Conservation (phyloP, 192 early-diverging fungal genomes). For the Dimargaris verticillata region DNA sequence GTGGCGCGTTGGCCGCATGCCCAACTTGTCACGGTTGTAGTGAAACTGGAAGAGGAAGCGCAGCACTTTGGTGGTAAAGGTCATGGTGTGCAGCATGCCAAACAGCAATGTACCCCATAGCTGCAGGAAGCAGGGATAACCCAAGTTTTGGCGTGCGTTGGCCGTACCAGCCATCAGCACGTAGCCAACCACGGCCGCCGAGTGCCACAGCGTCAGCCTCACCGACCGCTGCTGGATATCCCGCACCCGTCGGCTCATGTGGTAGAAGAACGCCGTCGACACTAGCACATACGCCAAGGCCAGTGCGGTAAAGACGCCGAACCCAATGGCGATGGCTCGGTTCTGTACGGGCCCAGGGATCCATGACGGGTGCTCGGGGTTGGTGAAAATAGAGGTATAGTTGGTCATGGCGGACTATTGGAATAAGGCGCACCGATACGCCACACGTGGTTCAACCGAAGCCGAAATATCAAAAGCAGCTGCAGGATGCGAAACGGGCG, state of each 20-base stretch:
- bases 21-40: conserved; percentile 1
- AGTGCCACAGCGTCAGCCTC: neutral
- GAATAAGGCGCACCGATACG: neutral
- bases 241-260: too few species aligned
- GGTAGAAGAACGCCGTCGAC: conserved; percentile 1
- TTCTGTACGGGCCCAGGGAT: neutral
- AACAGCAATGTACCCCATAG: neutral
- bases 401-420: conserved; percentile 3
- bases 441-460: too few species aligned
- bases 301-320: neutral
- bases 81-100: neutral
- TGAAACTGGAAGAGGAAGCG: conserved; percentile 6
- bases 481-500: too few species aligned
- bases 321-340: neutral
- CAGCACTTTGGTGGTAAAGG: neutral
- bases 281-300: neutral
- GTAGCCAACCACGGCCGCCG: neutral
- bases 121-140: conserved; percentile 8
- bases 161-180: neutral
- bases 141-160: conserved; percentile 7
- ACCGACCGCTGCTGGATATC: conserved; percentile 1
- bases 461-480: too few species aligned
- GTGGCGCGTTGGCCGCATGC: neutral
- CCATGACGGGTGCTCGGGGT: neutral
- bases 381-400: neutral